Evolutionary conservation across 352 stramenopile species (phyloP), one percentile per base, ranked within the genome.

Genomic region (Globisporangium alternatum): DNA sequence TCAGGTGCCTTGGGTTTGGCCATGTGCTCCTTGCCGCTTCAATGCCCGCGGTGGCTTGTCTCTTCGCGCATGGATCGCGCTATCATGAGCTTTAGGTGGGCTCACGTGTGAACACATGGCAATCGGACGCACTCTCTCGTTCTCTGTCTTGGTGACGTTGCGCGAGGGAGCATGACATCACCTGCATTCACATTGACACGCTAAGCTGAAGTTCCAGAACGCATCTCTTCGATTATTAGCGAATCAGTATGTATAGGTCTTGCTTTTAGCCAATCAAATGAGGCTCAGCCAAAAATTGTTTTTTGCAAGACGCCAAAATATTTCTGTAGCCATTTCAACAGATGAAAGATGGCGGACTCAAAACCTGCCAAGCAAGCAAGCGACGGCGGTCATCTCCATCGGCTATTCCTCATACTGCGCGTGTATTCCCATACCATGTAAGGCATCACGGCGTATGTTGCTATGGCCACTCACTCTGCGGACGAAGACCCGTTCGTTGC

Each of bases 191-290:
- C 43, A 33, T 30, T 43, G 25, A 55, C 43, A 37, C 30, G 28
- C 56, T 30, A 62, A 62, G 25, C 55, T 62, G 43, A 62, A 62
- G 28, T 62, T 45, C 44, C 8, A 22, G 43, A 62, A 15, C 30
- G 30, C n/a, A 44, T 28, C 21, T 30, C 52, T 44, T 54, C n/a
- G 12, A 35, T 33, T 62, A 62, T 55, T 55, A 45, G 19, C 56
- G 41, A 62, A 62, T 62, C 56, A 62, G 12, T 43, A 22, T n/a
- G 8, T 5, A 31, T 9, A 10, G 1, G 3, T 5, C 8, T 15
- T 1, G 21, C 22, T 62, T 45, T 45, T 28, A 44, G 28, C 56
- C 41, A 62, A 55, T 62, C 41, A 61, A 54, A 35, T n/a, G 17
- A 28, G 19, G 7, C 1, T 19, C 2, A 28, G 28, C 0, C 51